Conservation (phyloP, 2,329 filamentous ascomycete genomes). For the Cyphellophora attinorum region DNA sequence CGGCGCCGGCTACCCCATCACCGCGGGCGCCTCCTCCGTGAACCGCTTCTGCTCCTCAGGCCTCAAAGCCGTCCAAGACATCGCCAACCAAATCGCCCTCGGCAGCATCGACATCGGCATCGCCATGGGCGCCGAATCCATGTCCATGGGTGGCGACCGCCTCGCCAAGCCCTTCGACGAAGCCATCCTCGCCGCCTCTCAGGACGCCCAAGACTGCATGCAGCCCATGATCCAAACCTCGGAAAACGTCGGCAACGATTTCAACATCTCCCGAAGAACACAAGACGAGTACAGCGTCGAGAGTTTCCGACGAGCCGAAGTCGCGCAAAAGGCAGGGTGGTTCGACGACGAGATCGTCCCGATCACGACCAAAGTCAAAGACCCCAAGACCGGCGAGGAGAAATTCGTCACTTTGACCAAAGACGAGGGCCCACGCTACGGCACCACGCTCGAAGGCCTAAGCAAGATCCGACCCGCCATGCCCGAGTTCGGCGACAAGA, state of each 20-base stretch:
- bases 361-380: constrained; percentile 72
- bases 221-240: constrained; percentile 97
- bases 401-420: constrained; percentile 69
- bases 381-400: constrained; percentile 67
- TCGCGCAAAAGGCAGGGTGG: constrained; percentile 79
- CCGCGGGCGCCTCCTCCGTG: constrained; percentile 66
- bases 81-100: constrained; percentile 72
- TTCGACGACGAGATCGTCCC: constrained; percentile 93
- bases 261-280: constrained; percentile 66
- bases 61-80: constrained; percentile 89
- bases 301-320: constrained; percentile 79
- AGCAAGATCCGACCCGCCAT: constrained; percentile 84
- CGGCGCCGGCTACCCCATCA: constrained; percentile 89
- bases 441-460: constrained; percentile 76
- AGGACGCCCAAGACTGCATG: constrained; percentile 77
- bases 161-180: constrained; percentile 67
- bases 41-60: constrained; percentile 98
- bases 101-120: constrained; percentile 82
- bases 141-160: constrained; percentile 65
- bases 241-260: constrained; percentile 90
- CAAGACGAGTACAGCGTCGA: constrained; percentile 84
- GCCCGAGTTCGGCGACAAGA: constrained; percentile 75
- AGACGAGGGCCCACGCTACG: constrained; percentile 85
- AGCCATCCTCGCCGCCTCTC: constrained; percentile 61
- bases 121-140: constrained; percentile 79